These are phyloP conservation scores for Mallotus japonicus DNA, from an alignment of 441 rosid species.

Conservation along the genomic window DNA sequence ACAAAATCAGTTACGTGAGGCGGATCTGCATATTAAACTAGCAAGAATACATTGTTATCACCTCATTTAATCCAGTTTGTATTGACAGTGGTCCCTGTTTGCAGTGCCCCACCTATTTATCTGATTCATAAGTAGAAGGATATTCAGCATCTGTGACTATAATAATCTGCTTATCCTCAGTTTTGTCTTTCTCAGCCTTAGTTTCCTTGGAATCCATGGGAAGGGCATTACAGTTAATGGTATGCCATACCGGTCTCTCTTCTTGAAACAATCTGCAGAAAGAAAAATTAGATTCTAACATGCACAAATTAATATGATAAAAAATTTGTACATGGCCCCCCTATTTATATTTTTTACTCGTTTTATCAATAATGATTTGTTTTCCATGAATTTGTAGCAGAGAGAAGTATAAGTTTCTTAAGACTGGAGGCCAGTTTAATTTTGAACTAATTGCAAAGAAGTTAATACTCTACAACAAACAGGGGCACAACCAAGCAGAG, in stretches of 20 bases:
- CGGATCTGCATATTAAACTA: no score
- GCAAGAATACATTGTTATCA: neutral
- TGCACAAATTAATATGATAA: neutral
- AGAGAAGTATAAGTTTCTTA: neutral
- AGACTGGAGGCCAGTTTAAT: no score
- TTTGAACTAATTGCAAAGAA: no score
- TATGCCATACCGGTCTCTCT: conserved; percentile 86
- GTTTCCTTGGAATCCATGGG: conserved; percentile 42
- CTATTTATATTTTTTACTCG: neutral
- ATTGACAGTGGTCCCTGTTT: neutral
- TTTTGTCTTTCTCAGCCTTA: conserved; percentile 36
- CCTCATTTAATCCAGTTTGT: neutral
- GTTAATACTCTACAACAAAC: no score
- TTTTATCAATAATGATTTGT: neutral
- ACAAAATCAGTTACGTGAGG: neutral
- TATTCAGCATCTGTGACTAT: conserved; percentile 44
- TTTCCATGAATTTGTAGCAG: neutral
- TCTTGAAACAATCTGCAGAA: conserved; percentile 74
- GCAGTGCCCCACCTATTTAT: conserved; percentile 21
- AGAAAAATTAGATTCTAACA: conserved; percentile 29
- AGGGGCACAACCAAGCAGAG: no score
- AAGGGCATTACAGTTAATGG: conserved; percentile 73
- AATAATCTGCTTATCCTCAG: conserved; percentile 35
- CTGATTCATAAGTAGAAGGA: conserved; percentile 26
- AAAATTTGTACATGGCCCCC: neutral